phyloP scores from a whole-genome alignment of 192 early-diverging fungal species.

The Helicostylum pulchrum region DNA sequence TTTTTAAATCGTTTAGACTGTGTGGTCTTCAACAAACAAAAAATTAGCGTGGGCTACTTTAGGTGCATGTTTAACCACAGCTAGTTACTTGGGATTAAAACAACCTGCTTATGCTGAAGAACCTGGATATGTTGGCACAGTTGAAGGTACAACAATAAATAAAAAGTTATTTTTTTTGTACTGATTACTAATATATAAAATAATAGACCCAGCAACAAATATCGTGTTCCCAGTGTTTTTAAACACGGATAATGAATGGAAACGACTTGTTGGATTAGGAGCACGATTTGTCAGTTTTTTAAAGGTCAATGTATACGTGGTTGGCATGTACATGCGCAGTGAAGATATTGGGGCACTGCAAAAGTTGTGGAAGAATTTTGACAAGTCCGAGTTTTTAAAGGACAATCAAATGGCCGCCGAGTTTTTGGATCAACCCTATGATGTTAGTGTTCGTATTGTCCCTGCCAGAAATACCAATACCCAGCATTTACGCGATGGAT shows the following conservation, averaged over 20 bases:
- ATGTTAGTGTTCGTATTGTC: constrained; percentile 44
- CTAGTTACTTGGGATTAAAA: too few relatives aligned
- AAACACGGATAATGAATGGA: constrained; percentile 38
- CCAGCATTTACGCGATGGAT: constrained; percentile 57
- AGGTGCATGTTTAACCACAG: too few relatives aligned
- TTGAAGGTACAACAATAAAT: too few relatives aligned
- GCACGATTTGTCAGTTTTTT: constrained; percentile 53
- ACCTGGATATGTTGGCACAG: too few relatives aligned
- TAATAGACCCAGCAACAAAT: constrained; percentile 41
- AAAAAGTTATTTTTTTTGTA: too few relatives aligned
- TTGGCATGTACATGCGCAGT: constrained; percentile 47
- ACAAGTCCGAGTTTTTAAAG: constrained; percentile 34
- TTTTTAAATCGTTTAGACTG: too few relatives aligned
- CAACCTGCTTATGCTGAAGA: too few relatives aligned
- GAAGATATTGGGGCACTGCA: constrained; percentile 43
- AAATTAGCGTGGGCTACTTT: too few relatives aligned
- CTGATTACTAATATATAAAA: too few relatives aligned
- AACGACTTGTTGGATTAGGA: constrained; percentile 48
- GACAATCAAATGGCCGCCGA: constrained; percentile 27
- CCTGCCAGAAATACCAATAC: constrained; percentile 48
- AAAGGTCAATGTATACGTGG: constrained; percentile 50
- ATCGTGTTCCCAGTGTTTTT: constrained; percentile 38
- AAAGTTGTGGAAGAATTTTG: constrained; percentile 29
- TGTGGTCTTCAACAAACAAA: too few relatives aligned
- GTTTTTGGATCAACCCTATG: constrained; percentile 39